phyloP scores from a whole-genome alignment of 768 basidiomycete genomes.

The Lactarius sanguifluus region DNA sequence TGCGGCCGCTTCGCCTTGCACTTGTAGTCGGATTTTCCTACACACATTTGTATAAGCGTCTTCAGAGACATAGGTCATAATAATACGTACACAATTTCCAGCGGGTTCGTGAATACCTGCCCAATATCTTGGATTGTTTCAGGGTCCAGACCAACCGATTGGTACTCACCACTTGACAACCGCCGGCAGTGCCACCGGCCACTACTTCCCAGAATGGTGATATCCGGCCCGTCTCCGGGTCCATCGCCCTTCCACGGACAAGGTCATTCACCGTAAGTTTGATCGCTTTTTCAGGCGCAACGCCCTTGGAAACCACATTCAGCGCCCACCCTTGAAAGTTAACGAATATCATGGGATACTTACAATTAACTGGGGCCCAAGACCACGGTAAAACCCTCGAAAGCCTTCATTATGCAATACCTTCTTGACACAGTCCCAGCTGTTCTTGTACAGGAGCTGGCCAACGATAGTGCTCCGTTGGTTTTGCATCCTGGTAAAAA shows the following conservation, averaged over 20 bases:
- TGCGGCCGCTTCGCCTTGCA: slow-evolving; percentile 95
- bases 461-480: slow-evolving; percentile 96
- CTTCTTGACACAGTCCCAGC: slow-evolving; percentile 88
- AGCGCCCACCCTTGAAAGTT: not conserved
- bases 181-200: slow-evolving; percentile 92
- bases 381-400: slow-evolving; percentile 93
- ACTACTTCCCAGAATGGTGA: slow-evolving; percentile 85
- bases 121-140: slow-evolving; percentile 11
- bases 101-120: slow-evolving; percentile 94
- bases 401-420: slow-evolving; percentile 95
- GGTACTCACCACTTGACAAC: slow-evolving; percentile 90
- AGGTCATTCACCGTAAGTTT: slow-evolving; percentile 97
- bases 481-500: slow-evolving; percentile 79
- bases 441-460: slow-evolving; percentile 96
- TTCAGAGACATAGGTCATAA: not conserved
- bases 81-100: slow-evolving; percentile 83
- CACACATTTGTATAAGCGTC: slow-evolving; percentile 7
- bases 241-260: slow-evolving; percentile 77
- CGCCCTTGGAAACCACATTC: slow-evolving; percentile 55
- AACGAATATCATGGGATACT: slow-evolving; percentile 26
- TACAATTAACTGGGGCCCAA: slow-evolving; percentile 92
- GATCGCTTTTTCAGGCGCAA: slow-evolving; percentile 97
- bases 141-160: not conserved
- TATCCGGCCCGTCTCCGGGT: slow-evolving; percentile 96
- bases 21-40: slow-evolving; percentile 90